A percentile compares a stretch with the other conserved stretches of the same genome.
Evolutionary conservation across 2,329 filamentous ascomycete genomes (phyloP).

Genomic region (Sporothrix mexicana): DNA sequence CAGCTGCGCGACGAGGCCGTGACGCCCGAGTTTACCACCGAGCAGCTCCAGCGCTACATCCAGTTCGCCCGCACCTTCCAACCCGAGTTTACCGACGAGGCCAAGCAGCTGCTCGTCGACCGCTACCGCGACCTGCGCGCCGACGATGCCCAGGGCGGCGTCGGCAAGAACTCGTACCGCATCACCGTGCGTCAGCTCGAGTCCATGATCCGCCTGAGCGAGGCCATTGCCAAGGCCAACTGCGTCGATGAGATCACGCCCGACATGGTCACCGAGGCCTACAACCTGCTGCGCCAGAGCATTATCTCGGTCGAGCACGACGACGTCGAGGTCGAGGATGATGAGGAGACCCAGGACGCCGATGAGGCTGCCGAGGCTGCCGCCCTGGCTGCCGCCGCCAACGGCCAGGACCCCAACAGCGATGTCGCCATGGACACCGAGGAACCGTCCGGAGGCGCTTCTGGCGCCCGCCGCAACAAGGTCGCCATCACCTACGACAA

Average conservation of each 20-base stretch:
- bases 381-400: conserved; percentile 25
- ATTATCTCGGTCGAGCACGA: conserved; percentile 99
- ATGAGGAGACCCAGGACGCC: conserved; percentile 62
- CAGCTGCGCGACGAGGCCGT: conserved; percentile 91
- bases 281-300: conserved; percentile 86
- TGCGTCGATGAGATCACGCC: conserved; percentile 89
- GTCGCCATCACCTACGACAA: conserved; percentile 96
- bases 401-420: conserved; percentile 55
- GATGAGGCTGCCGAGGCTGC: conserved; percentile 30
- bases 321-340: conserved; percentile 90
- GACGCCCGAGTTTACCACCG: conserved; percentile 90
- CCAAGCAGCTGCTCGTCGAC: conserved; percentile 81
- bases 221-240: conserved; percentile 98
- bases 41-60: conserved; percentile 96
- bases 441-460: too few relatives aligned
- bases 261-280: conserved; percentile 89
- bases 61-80: conserved; percentile 94
- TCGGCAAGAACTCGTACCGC: conserved; percentile 93
- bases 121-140: conserved; percentile 95
- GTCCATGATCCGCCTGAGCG: conserved; percentile 90
- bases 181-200: conserved; percentile 97
- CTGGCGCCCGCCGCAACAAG: conserved; percentile 61
- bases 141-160: conserved; percentile 91
- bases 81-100: conserved; percentile 87
- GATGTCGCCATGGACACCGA: conserved; percentile 54